Percentiles rank a stretch among this genome's conserved stretches.
Evolutionary conservation across 106 monocot species (phyloP).

Genomic region (Ottelia alismoides): DNA sequence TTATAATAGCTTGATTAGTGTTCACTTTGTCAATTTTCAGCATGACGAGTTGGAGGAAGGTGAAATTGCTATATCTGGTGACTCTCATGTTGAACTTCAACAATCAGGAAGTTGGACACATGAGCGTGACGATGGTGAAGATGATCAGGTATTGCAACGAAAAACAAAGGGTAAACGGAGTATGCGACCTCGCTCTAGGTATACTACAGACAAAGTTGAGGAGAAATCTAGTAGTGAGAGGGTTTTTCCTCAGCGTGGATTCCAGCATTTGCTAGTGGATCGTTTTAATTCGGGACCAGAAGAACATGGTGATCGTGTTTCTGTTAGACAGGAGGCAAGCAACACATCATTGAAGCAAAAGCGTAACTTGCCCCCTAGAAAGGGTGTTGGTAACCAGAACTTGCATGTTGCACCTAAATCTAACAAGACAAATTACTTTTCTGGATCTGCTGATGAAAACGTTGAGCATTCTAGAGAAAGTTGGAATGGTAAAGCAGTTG

Average conservation of each 20-base stretch:
- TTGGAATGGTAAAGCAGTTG: constrained; percentile 38
- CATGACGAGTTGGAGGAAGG: constrained; percentile 92
- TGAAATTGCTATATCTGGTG: constrained; percentile 82
- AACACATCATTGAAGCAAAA: constrained; percentile 27
- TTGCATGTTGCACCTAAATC: constrained; percentile 22
- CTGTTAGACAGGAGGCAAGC: constrained; percentile 17
- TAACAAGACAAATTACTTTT: constrained; percentile 32
- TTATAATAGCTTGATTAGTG: no score
- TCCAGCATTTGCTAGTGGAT: no score
- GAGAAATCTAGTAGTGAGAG: constrained; percentile 31
- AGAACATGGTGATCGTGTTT: no score
- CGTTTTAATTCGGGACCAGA: no score
- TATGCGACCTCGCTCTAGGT: constrained; percentile 54
- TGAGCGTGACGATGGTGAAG: constrained; percentile 64
- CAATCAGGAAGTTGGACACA: constrained; percentile 54
- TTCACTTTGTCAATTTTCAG: no score
- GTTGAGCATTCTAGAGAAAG: constrained; percentile 46
- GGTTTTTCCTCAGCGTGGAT: no score
- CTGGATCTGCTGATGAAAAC: constrained; percentile 35
- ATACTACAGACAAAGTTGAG: constrained; percentile 38
- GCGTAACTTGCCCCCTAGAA: constrained; percentile 37
- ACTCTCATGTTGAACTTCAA: constrained; percentile 76
- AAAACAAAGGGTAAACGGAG: constrained; percentile 84
- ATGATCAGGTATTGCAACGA: constrained; percentile 73
- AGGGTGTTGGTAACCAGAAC: constrained; percentile 16